Conservation (phyloP, 225 moss, liverwort and hornwort species). For the Asterella californica region DNA sequence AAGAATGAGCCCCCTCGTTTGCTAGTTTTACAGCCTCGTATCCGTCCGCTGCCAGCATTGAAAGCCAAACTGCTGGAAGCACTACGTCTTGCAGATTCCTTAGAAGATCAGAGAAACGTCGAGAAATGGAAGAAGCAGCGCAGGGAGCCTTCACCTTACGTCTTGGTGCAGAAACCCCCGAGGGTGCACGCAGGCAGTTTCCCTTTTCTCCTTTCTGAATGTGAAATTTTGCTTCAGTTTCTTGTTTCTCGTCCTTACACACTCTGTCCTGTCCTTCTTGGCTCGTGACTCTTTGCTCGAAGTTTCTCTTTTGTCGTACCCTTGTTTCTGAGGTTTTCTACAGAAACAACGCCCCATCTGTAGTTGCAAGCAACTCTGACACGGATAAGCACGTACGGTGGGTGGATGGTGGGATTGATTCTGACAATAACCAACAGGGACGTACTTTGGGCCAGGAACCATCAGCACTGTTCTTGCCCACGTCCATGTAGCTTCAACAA, state of each 20-base stretch:
- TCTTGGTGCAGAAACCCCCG: constrained; percentile 72
- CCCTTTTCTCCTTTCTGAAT: background rate
- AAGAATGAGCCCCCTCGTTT: constrained; percentile 46
- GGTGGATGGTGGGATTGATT: background rate
- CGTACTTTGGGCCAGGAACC: constrained; percentile 86
- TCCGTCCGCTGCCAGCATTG: constrained; percentile 53
- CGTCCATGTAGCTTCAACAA: constrained; percentile 51
- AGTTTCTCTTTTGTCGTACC: background rate
- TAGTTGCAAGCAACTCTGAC: background rate
- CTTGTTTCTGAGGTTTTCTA: background rate
- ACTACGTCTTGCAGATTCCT: constrained; percentile 74
- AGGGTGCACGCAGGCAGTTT: constrained; percentile 56
- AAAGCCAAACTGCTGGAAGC: constrained; percentile 80
- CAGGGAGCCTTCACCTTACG: constrained; percentile 53
- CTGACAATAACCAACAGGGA: constrained; percentile 36
- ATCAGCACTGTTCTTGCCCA: constrained; percentile 74
- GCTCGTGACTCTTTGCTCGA: background rate
- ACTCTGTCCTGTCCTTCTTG: background rate
- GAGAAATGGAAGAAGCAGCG: constrained; percentile 24
- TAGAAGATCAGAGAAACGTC: constrained; percentile 62
- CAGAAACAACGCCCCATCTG: background rate
- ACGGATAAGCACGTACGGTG: background rate
- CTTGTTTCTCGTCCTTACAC: background rate
- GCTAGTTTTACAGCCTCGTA: constrained; percentile 78
- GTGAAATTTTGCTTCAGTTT: background rate